Base-by-base conservation (phyloP, 495 filamentous ascomycete species). In the Penicillium roqueforti region DNA sequence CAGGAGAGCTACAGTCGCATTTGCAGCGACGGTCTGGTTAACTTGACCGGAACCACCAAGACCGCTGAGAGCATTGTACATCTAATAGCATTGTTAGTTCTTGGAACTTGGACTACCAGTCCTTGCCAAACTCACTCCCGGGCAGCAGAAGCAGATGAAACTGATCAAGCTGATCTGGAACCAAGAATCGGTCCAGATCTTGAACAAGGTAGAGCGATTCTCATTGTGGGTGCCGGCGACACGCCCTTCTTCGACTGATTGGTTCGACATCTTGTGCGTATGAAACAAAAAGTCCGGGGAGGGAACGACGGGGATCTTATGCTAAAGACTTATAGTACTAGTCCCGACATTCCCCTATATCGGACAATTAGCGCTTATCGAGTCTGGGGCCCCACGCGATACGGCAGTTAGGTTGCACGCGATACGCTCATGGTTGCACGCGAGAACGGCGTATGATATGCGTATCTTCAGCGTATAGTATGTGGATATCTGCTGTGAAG, bases 121-220 rank as follows among this genome's bases (percentile, higher is more conserved):
- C 19, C 7, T 32, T 32, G 1, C 31, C 47, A 14, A 16, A 61
- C 65, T 58, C 47, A 72, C 69, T 25, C 87, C 86, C 32, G 88
- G 89, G 67, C 88, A 92, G 53, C 92, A 74, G 76, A 95, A 93
- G 67, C 88, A 93, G 44, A 92, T 88, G 53, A 79, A 72, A 48
- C 72, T 68, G 37, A 79, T 78, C 46, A 79, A 51, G 4, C 68
- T 39, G 46, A 79, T 69, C 61, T 80, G 77, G 18, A 70, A 67
- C 66, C 70, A 76, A 25, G 59, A 61, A 51, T 71, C 44, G 9
- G 69, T 67, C 49, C 68, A 73, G n/a, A 70, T 49, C 14, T 55
- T 59, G 37, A 58, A 55, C 4, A 61, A 25, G 2, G 47, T 36
- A 4, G 63, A 65, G 3, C 38, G 51, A 7, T 49, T 49, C n/a